Conservation (phyloP, 768 basidiomycete genomes). For the Boletus huronensis region DNA sequence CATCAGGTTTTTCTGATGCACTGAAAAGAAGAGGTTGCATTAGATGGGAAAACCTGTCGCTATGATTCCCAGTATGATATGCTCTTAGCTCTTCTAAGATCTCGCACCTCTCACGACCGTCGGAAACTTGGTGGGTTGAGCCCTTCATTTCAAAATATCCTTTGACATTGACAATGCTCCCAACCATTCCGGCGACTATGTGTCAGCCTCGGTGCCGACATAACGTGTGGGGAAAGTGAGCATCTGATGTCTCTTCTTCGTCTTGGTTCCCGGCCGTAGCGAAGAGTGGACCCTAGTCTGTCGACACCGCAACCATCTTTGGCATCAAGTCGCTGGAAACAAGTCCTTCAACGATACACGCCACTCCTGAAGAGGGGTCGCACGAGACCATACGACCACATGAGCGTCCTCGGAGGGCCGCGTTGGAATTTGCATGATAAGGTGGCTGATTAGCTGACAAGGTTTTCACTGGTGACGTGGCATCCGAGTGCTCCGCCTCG, state of each 20-base stretch:
- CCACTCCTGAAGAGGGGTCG: not conserved
- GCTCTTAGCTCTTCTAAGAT: conserved; percentile 39
- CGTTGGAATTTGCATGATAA: not conserved
- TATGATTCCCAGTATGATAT: conserved; percentile 10
- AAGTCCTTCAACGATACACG: no score
- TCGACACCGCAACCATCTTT: no score
- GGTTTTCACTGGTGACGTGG: not conserved
- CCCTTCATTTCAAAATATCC: not conserved
- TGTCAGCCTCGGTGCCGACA: conserved; percentile 83
- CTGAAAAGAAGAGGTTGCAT: conserved; percentile 82
- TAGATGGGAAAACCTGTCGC: conserved; percentile 79
- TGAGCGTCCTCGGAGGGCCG: not conserved
- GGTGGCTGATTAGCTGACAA: not conserved
- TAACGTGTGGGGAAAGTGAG: conserved; percentile 91
- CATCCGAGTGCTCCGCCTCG: not conserved
- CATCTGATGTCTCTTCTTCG: not conserved
- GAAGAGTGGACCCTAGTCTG: no score
- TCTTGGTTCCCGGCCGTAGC: no score
- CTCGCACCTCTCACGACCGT: conserved; percentile 91
- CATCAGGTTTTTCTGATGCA: no score
- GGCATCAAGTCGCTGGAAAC: no score
- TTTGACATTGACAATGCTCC: not conserved
- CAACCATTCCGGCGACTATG: conserved; percentile 93
- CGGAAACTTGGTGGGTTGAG: conserved; percentile 71
- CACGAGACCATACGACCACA: not conserved